A percentile compares a stretch with the other conserved stretches of the same genome.
phyloP scores from a whole-genome alignment of 257 asterid genomes.

The Solanum habrochaites region DNA sequence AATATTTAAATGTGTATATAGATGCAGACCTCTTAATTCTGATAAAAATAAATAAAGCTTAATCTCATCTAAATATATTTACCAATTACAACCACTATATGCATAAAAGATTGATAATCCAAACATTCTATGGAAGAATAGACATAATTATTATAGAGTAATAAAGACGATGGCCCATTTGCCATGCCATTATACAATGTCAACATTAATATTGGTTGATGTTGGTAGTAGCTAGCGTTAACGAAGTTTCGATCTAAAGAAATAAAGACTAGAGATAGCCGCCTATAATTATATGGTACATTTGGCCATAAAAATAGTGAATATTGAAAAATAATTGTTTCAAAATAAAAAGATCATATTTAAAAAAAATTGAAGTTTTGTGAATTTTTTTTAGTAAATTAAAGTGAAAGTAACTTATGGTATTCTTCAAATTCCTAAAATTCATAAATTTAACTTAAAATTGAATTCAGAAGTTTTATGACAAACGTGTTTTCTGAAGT shows the following conservation, averaged over 20 bases:
- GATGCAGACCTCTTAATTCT: too few relatives aligned
- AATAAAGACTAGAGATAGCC: background rate
- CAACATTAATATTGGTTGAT: background rate
- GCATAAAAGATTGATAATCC: background rate
- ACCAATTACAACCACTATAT: too few relatives aligned
- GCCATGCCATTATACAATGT: background rate
- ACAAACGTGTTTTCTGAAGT: background rate
- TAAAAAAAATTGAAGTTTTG: too few relatives aligned
- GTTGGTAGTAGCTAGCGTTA: background rate
- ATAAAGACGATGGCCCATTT: background rate
- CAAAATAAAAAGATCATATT: too few relatives aligned
- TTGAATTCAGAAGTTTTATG: too few relatives aligned
- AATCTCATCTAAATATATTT: too few relatives aligned
- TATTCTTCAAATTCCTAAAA: background rate
- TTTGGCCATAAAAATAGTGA: background rate
- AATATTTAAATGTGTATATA: too few relatives aligned
- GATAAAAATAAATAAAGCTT: too few relatives aligned
- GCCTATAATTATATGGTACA: too few relatives aligned
- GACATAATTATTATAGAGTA: background rate
- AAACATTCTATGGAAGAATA: background rate
- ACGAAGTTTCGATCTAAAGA: background rate
- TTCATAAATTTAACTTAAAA: too few relatives aligned
- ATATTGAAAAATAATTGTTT: too few relatives aligned
- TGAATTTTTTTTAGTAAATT: too few relatives aligned
- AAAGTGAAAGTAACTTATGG: background rate